Conservation (phyloP, 2,329 filamentous ascomycete species). For the Passalora sequoiae region DNA sequence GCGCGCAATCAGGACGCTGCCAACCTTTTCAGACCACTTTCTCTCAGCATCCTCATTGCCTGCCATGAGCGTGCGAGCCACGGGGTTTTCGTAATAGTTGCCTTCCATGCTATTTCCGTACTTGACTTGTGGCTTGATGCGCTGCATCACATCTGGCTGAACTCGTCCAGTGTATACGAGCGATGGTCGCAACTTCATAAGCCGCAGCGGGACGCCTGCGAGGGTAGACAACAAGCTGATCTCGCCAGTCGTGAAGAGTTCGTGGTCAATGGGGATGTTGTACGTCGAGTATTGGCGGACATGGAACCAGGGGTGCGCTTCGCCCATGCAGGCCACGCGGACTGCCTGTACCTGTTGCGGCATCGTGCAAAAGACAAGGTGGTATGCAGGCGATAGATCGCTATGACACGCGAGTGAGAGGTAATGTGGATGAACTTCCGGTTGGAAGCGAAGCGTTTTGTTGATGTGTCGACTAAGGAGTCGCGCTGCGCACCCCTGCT, state of each 20-base stretch:
- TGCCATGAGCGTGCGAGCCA: not conserved
- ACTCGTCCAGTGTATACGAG: not conserved
- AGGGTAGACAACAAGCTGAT: not conserved
- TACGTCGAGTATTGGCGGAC: not conserved
- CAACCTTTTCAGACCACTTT: not conserved
- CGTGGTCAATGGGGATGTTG: not conserved
- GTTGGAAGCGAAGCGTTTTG: too few species aligned
- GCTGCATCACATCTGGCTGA: not conserved
- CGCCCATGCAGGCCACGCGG: conserved; percentile 2
- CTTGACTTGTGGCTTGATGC: not conserved
- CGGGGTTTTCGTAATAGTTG: not conserved
- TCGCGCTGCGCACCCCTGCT: too few species aligned
- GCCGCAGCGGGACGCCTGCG: not conserved
- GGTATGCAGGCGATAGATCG: too few species aligned
- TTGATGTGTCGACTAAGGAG: too few species aligned
- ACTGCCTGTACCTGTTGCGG: conserved; percentile 1
- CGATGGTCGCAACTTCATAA: conserved; percentile 3
- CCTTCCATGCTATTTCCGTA: not conserved
- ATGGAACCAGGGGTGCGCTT: not conserved
- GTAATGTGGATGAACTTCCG: too few species aligned
- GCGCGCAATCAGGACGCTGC: not conserved
- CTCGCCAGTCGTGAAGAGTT: conserved; percentile 1
- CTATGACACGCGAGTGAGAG: too few species aligned
- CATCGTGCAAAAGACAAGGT: too few species aligned
- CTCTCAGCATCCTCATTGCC: conserved; percentile 1